phyloP scores from a whole-genome alignment of 1,284 basidiomycete genomes.

The Rhodotorula sp. region DNA sequence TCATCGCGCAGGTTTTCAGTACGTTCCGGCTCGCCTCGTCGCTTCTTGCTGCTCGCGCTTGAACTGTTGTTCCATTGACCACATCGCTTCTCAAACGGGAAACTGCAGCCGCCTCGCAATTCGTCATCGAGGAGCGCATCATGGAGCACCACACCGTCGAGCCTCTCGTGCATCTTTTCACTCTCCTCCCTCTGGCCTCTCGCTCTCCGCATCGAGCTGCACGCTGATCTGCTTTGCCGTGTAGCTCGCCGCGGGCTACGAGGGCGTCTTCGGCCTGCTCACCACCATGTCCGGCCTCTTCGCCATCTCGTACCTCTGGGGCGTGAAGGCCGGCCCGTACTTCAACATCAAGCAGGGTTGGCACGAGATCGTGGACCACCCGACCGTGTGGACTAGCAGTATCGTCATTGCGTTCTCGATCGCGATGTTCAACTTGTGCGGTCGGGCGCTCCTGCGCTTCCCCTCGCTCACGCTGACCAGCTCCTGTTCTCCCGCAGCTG shows the following conservation, averaged over 20 bases:
- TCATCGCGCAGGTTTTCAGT: slow-evolving; percentile 96
- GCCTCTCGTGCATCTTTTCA: slow-evolving; percentile 63
- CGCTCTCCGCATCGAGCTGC: background rate
- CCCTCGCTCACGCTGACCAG: background rate
- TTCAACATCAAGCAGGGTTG: slow-evolving; percentile 91
- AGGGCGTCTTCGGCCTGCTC: slow-evolving; percentile 86
- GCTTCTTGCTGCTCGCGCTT: slow-evolving; percentile 29
- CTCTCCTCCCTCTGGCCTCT: background rate
- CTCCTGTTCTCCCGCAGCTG: slow-evolving; percentile 6
- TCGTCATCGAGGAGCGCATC: slow-evolving; percentile 95
- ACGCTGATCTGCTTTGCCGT: background rate
- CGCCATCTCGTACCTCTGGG: slow-evolving; percentile 61
- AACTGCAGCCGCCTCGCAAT: slow-evolving; percentile 80
- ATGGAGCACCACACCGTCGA: slow-evolving; percentile 82
- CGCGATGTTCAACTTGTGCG: slow-evolving; percentile 83
- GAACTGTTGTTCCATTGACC: too few relatives aligned
- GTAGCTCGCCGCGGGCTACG: slow-evolving; percentile 81
- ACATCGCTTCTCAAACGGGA: too few relatives aligned
- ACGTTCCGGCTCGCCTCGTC: slow-evolving; percentile 51
- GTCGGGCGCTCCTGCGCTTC: slow-evolving; percentile 53
- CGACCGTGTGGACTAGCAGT: slow-evolving; percentile 73
- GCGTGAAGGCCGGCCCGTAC: slow-evolving; percentile 63
- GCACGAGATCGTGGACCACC: slow-evolving; percentile 80
- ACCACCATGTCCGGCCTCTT: slow-evolving; percentile 75
- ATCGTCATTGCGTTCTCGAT: slow-evolving; percentile 66